Evolutionary conservation across 805 yeast genomes (phyloP).

Genomic region (Metschnikowia anglica): DNA sequence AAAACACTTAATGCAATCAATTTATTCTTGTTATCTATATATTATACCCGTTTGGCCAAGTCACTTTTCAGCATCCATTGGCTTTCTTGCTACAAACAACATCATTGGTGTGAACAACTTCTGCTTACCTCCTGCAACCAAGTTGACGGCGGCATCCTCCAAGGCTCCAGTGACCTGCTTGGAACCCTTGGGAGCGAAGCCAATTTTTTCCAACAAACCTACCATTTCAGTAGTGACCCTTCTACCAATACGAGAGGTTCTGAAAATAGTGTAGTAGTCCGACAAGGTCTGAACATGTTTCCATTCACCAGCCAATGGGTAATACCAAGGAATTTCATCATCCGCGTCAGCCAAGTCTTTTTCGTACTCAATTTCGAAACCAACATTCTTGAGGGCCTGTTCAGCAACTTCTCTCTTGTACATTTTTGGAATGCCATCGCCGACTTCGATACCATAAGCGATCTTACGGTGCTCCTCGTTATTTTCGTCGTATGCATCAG

Average conservation of each 20-base stretch:
- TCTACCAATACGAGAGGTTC: constrained; percentile 89
- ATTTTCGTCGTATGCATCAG: constrained; percentile 83
- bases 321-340: constrained; percentile 95
- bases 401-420: constrained; percentile 80
- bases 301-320: constrained; percentile 94
- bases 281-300: constrained; percentile 74
- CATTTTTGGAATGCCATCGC: constrained; percentile 99
- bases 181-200: constrained; percentile 89
- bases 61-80: constrained; percentile 34
- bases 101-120: constrained; percentile 97
- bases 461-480: constrained; percentile 90
- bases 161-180: constrained; percentile 86
- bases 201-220: constrained; percentile 76
- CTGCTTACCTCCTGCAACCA: constrained; percentile 89
- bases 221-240: constrained; percentile 76
- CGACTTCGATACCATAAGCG: constrained; percentile 95
- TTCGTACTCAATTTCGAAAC: constrained; percentile 75
- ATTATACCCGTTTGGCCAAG: not conserved
- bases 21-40: not conserved
- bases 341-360: constrained; percentile 79
- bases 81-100: constrained; percentile 87
- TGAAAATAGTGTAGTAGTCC: constrained; percentile 80
- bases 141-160: constrained; percentile 95
- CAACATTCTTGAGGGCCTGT: constrained; percentile 79
- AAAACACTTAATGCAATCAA: no score